These are phyloP conservation scores for Fusarium subtropicale DNA, from an alignment of 2,329 filamentous ascomycete species.

Conservation along the genomic window DNA sequence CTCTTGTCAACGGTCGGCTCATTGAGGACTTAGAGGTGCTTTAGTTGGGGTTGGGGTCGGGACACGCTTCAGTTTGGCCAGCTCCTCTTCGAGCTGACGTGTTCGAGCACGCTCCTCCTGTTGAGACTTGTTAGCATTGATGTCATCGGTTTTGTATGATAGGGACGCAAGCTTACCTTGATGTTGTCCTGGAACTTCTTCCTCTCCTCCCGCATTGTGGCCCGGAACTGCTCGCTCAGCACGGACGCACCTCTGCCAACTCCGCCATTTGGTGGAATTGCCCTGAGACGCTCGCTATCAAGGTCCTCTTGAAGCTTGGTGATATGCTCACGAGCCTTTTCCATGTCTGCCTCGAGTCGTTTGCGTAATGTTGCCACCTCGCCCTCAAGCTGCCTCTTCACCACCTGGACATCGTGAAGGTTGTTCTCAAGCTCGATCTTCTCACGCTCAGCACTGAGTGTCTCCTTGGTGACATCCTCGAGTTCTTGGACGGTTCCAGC, in stretches of 20 bases:
- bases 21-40: conserved; percentile 57
- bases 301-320: conserved; percentile 62
- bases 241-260: conserved; percentile 59
- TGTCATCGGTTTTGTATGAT: not conserved
- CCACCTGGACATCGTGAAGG: conserved; percentile 44
- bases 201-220: conserved; percentile 67
- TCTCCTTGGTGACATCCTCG: conserved; percentile 65
- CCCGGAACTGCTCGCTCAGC: conserved; percentile 67
- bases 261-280: conserved; percentile 50
- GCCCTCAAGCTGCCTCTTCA: conserved; percentile 38
- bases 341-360: conserved; percentile 57
- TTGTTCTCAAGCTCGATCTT: conserved; percentile 58
- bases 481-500: conserved; percentile 63
- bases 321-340: conserved; percentile 52
- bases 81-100: conserved; percentile 64
- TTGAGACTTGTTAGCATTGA: conserved; percentile 46
- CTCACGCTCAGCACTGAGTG: conserved; percentile 62
- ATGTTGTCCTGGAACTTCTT: conserved; percentile 68
- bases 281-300: conserved; percentile 63
- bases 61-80: conserved; percentile 57
- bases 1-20: conserved; percentile 2
- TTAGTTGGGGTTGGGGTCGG: conserved; percentile 58
- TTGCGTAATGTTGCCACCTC: conserved; percentile 47
- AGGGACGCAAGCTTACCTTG: conserved; percentile 54
- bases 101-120: conserved; percentile 63